A percentile compares a stretch with the other conserved stretches of the same genome.
Conservation (phyloP, 768 basidiomycete species). For the Epithele typhae region DNA sequence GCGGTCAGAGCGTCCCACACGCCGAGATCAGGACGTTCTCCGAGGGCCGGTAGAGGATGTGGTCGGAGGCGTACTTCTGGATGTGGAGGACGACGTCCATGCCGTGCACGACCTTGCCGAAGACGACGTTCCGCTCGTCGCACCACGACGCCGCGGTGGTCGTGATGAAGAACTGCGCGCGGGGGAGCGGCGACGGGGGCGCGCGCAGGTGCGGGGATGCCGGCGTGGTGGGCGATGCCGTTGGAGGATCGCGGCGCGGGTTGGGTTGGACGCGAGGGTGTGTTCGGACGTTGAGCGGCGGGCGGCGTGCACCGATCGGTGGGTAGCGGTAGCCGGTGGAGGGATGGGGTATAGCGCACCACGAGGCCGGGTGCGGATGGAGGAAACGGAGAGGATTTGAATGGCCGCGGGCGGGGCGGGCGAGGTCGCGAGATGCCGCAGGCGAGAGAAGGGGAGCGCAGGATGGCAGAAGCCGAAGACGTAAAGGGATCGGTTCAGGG, state of each 20-base stretch:
- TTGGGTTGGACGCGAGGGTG: too few relatives aligned
- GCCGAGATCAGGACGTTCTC: conserved; percentile 23
- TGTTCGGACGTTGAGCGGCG: too few relatives aligned
- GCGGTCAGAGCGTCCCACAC: conserved; percentile 13
- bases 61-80: conserved; percentile 27
- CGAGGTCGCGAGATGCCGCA: background rate
- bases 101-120: conserved; percentile 38
- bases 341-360: too few relatives aligned
- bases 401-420: background rate
- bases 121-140: conserved; percentile 40
- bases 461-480: background rate
- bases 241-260: too few relatives aligned
- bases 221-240: background rate
- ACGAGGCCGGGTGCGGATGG: background rate
- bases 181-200: too few relatives aligned
- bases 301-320: too few relatives aligned
- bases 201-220: too few relatives aligned
- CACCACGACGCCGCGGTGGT: conserved; percentile 34
- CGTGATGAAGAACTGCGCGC: conserved; percentile 39
- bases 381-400: background rate
- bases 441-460: background rate
- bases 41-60: conserved; percentile 25
- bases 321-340: too few relatives aligned
- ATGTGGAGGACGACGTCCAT: conserved; percentile 35
- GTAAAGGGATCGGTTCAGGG: background rate